Evolutionary conservation across 2,329 filamentous ascomycete species (phyloP), one percentile per base, ranked within the genome.

Genomic region (Fusarium euwallaceae): DNA sequence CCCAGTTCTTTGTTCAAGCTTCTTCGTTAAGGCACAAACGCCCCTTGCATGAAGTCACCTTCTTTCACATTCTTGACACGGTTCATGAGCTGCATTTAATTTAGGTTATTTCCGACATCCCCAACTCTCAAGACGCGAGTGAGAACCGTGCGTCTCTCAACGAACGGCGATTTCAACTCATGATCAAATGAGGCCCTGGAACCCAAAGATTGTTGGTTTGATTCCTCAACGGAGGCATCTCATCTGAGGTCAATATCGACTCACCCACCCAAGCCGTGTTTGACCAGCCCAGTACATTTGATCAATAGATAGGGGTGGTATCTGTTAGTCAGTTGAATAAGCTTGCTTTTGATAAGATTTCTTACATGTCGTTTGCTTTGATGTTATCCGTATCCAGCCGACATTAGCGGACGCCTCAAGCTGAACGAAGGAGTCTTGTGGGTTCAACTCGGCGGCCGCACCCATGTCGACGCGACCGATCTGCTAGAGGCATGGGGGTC

Each of bases 311-410:
- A 37, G 32, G 55, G 55, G 55, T 36, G 58, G 36, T 29, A 43
- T 45, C 39, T 45, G 16, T 61, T 45, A 29, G 20, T 41, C 29
- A 51, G 20, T n/a, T 32, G 9, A 34, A 29, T 41, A 58, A 36
- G 62, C 53, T 64, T 64, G 45, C 45, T 51, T 55, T 59, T 45
- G 24, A 34, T 22, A n/a, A n/a, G 6, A 34, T 39, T 60, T 32
- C 51, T 37, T 32, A 59, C 45, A 37, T 32, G 32, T 65, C 27
- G 17, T 43, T 66, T 66, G 61, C 45, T 66, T 51, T 51, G 24
- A 53, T 29, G 48, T 22, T 58, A 37, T 29, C 45, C 24, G 24
- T 51, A 29, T 41, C 37, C 45, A 45, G 22, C 55, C 29, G 27
- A 22, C 61, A 67, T 64, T 59, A 65, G 29, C 39, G 45, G 55